Percentiles rank a stretch among this genome's conserved stretches.
Conservation (phyloP, 331 rosid genomes). For the Cydonia oblonga region DNA sequence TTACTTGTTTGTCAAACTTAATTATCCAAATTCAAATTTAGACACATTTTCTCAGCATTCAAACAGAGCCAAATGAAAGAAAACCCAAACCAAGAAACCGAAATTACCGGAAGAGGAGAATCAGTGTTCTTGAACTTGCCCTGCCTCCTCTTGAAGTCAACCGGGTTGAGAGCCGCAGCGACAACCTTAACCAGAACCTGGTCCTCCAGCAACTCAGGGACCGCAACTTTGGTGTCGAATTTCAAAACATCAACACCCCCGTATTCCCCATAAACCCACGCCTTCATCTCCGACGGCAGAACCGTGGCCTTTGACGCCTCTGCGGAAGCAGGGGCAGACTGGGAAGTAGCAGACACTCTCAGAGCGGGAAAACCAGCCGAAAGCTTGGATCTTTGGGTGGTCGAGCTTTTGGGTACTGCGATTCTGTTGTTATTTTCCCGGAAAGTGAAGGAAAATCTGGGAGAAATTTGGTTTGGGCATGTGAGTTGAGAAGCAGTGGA, state of each 20-base stretch:
- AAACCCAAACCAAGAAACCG: not conserved
- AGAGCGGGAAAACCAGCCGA: not conserved
- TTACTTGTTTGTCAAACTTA: not conserved
- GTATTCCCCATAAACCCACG: slow-evolving; percentile 82
- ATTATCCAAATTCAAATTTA: not conserved
- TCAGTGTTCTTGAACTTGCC: slow-evolving; percentile 86
- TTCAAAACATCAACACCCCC: slow-evolving; percentile 75
- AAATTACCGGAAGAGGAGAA: slow-evolving; percentile 78
- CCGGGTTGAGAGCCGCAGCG: slow-evolving; percentile 93
- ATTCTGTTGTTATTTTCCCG: slow-evolving; percentile 18
- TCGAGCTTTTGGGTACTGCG: not conserved
- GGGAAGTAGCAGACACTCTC: slow-evolving; percentile 43
- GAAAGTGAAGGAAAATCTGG: slow-evolving; percentile 33
- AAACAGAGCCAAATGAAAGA: not conserved
- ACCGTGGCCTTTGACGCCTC: slow-evolving; percentile 31
- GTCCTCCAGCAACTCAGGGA: slow-evolving; percentile 70
- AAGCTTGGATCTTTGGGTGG: not conserved
- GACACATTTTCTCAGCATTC: not conserved
- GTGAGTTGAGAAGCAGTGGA: slow-evolving; percentile 41
- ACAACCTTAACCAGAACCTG: slow-evolving; percentile 62
- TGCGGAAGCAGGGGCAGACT: slow-evolving; percentile 48
- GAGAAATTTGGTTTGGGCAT: slow-evolving; percentile 17
- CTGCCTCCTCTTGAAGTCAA: slow-evolving; percentile 72
- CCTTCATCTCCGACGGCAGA: slow-evolving; percentile 69
- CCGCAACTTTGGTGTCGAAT: slow-evolving; percentile 45